phyloP scores from a whole-genome alignment of 2,329 filamentous ascomycete species.

The Fusarium succisae region DNA sequence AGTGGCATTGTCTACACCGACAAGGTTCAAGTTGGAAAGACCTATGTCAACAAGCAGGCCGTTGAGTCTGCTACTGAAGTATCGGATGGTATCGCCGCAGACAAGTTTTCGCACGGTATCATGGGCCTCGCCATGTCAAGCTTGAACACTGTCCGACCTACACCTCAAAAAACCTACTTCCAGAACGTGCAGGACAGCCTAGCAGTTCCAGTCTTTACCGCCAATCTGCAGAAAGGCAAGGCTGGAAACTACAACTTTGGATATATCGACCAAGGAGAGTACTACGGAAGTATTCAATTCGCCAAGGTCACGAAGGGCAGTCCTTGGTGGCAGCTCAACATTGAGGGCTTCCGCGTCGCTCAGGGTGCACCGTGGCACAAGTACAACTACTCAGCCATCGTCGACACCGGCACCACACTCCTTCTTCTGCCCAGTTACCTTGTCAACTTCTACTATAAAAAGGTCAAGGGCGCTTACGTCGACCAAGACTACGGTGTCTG shows the following conservation, averaged over 20 bases:
- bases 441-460: constrained; percentile 67
- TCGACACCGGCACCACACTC: constrained; percentile 77
- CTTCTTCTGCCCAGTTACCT: constrained; percentile 65
- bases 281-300: constrained; percentile 67
- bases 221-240: constrained; percentile 46
- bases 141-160: constrained; percentile 49
- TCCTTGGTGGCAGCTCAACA: constrained; percentile 71
- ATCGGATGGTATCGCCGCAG: constrained; percentile 53
- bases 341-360: constrained; percentile 65
- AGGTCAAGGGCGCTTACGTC: constrained; percentile 61
- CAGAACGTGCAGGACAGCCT: constrained; percentile 48
- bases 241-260: constrained; percentile 54
- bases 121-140: constrained; percentile 47
- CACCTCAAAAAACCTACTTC: constrained; percentile 47
- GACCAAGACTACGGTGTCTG: constrained; percentile 61
- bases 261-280: constrained; percentile 64
- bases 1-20: constrained; percentile 73
- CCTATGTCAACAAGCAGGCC: constrained; percentile 68
- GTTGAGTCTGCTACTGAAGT: constrained; percentile 71
- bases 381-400: constrained; percentile 62
- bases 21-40: constrained; percentile 67
- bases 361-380: constrained; percentile 15
- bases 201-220: constrained; percentile 49
- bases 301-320: constrained; percentile 59
- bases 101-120: constrained; percentile 50